Percentiles rank a stretch among this genome's conserved stretches.
Conservation (phyloP, 768 basidiomycete species). For the Suillus cothurnatus region DNA sequence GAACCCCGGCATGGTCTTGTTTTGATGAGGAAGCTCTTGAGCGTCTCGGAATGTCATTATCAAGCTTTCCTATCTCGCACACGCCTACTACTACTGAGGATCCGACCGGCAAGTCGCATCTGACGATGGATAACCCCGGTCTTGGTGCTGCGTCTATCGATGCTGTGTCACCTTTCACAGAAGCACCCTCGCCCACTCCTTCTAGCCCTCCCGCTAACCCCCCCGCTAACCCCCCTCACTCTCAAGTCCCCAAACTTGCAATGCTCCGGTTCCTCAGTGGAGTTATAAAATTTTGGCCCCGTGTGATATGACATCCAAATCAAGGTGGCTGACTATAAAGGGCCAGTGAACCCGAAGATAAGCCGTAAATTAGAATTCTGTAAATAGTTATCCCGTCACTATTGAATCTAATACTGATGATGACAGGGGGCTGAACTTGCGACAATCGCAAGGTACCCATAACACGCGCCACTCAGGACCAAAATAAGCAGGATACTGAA, state of each 20-base stretch:
- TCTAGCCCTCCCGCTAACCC: slow-evolving; percentile 3
- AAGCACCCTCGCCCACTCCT: not conserved
- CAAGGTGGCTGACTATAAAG: too few relatives aligned
- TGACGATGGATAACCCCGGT: not conserved
- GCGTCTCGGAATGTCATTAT: slow-evolving; percentile 39
- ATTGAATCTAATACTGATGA: too few relatives aligned
- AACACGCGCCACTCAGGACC: too few relatives aligned
- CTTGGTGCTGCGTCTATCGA: not conserved
- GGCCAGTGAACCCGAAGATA: too few relatives aligned
- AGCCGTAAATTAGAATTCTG: too few relatives aligned
- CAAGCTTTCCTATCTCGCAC: slow-evolving; percentile 12
- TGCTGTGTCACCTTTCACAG: not conserved
- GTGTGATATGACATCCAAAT: too few relatives aligned
- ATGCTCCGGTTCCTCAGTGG: slow-evolving; percentile 49
- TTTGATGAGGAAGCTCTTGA: slow-evolving; percentile 55
- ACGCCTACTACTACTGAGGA: slow-evolving; percentile 3
- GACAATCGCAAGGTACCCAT: too few relatives aligned
- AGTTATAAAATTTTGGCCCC: too few relatives aligned
- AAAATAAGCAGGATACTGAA: too few relatives aligned
- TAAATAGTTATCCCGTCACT: too few relatives aligned
- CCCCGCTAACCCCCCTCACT: not conserved
- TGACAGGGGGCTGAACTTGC: too few relatives aligned
- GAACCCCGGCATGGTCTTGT: slow-evolving; percentile 39
- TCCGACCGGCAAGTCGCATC: not conserved
- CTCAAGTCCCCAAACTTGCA: slow-evolving; percentile 17